These are phyloP conservation scores for Austroboletus olivaceoglutinosus DNA, from an alignment of 1,284 basidiomycete genomes.

Conservation along the genomic window DNA sequence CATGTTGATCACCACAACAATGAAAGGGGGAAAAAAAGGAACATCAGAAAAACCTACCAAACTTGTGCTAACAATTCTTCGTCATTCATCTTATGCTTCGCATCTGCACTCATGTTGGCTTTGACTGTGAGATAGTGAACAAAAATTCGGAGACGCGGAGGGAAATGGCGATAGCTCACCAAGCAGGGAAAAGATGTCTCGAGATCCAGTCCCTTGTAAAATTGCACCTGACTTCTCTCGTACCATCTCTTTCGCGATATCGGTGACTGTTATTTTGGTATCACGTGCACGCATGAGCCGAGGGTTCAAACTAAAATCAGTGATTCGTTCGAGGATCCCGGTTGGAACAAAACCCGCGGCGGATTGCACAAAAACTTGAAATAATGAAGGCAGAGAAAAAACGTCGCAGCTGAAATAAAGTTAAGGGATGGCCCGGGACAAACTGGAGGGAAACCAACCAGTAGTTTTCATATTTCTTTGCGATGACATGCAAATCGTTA, in stretches of 20 bases:
- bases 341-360: conserved; percentile 17
- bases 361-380: conserved; percentile 16
- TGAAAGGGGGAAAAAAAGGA: neutral
- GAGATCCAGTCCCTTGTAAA: conserved; percentile 29
- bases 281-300: conserved; percentile 37
- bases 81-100: conserved; percentile 42
- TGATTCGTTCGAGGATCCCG: conserved; percentile 36
- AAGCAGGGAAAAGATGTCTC: conserved; percentile 43
- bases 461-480: conserved; percentile 31
- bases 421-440: neutral
- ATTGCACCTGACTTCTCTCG: conserved; percentile 40
- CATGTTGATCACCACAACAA: too few relatives aligned
- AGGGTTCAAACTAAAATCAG: conserved; percentile 34
- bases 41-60: conserved; percentile 31
- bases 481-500: conserved; percentile 39
- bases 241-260: conserved; percentile 39
- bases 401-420: conserved; percentile 13
- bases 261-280: conserved; percentile 21
- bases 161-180: conserved; percentile 25
- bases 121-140: conserved; percentile 39
- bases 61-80: conserved; percentile 56
- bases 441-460: conserved; percentile 28
- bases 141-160: neutral
- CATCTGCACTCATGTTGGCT: conserved; percentile 49
- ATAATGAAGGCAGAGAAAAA: conserved; percentile 15